Evolutionary conservation across 768 basidiomycete genomes (phyloP).

Genomic region (Phylloporus sp.): DNA sequence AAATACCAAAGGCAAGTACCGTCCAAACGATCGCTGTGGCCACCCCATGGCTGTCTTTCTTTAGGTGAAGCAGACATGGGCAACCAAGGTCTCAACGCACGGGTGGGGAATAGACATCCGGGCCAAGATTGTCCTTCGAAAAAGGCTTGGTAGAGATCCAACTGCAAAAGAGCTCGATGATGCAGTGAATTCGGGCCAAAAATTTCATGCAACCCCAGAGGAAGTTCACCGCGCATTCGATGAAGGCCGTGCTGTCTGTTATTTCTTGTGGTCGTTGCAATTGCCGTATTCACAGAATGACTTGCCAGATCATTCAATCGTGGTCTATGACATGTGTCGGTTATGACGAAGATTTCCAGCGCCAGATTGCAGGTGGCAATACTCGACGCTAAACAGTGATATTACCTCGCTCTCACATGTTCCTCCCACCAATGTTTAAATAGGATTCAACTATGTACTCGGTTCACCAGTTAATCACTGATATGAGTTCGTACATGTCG

Average conservation of each 20-base stretch:
- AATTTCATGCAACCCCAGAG: slow-evolving; percentile 10
- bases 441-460: too few species aligned
- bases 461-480: too few species aligned
- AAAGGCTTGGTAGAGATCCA: slow-evolving; percentile 11
- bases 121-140: slow-evolving; percentile 16
- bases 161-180: slow-evolving; percentile 3
- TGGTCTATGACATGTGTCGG: slow-evolving; percentile 19
- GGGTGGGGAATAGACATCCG: slow-evolving; percentile 11
- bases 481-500: too few species aligned
- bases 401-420: too few species aligned
- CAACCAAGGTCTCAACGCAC: slow-evolving; percentile 9
- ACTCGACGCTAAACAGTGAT: slow-evolving; percentile 1
- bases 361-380: slow-evolving; percentile 14
- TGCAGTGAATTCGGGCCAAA: slow-evolving; percentile 3
- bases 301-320: slow-evolving; percentile 12
- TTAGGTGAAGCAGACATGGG: slow-evolving; percentile 21
- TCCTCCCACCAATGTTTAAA: too few species aligned
- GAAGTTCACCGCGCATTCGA: slow-evolving; percentile 17
- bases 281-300: background rate
- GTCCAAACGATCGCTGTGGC: background rate
- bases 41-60: background rate
- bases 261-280: background rate
- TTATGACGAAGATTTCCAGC: slow-evolving; percentile 21
- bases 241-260: slow-evolving; percentile 10
- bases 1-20: slow-evolving; percentile 7